Evolutionary conservation across 768 basidiomycete genomes (phyloP).

Genomic region (Lyophyllum shimeji): DNA sequence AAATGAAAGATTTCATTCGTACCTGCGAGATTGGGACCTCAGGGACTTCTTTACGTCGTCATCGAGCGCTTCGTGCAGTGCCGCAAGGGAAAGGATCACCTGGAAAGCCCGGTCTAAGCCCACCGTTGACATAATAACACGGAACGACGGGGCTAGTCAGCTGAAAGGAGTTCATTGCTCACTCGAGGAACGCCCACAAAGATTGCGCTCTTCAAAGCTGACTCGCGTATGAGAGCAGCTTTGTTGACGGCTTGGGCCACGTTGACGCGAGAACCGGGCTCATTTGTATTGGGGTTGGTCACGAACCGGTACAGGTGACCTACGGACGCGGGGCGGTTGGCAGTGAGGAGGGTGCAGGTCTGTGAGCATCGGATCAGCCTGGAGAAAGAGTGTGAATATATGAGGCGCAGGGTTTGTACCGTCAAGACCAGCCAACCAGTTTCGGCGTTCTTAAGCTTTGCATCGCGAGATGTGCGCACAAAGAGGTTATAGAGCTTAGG

Average conservation of each 20-base stretch:
- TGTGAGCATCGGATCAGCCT: conserved; percentile 31
- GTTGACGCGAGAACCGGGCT: conserved; percentile 38
- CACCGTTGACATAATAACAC: conserved; percentile 6
- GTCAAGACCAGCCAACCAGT: conserved; percentile 82
- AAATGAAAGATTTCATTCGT: conserved; percentile 17
- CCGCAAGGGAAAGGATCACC: conserved; percentile 83
- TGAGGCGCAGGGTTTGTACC: conserved; percentile 35
- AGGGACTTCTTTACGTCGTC: conserved; percentile 76
- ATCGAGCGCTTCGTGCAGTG: conserved; percentile 74
- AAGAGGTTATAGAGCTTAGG: conserved; percentile 56
- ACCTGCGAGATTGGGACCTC: conserved; percentile 69
- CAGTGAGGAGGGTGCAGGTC: conserved; percentile 83
- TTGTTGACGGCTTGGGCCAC: conserved; percentile 61
- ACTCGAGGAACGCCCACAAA: conserved; percentile 88
- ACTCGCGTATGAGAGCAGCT: conserved; percentile 86
- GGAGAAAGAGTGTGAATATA: conserved; percentile 7
- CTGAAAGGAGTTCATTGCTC: conserved; percentile 28
- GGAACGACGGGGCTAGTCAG: neutral
- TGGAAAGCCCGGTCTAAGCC: conserved; percentile 30
- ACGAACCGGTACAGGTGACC: conserved; percentile 82
- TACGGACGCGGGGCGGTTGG: conserved; percentile 77
- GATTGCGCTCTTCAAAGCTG: conserved; percentile 85
- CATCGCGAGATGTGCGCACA: conserved; percentile 62
- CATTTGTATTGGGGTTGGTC: conserved; percentile 45
- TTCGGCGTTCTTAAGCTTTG: conserved; percentile 61